phyloP scores from a whole-genome alignment of 495 filamentous ascomycete genomes.

The Alectoria sarmentosa region DNA sequence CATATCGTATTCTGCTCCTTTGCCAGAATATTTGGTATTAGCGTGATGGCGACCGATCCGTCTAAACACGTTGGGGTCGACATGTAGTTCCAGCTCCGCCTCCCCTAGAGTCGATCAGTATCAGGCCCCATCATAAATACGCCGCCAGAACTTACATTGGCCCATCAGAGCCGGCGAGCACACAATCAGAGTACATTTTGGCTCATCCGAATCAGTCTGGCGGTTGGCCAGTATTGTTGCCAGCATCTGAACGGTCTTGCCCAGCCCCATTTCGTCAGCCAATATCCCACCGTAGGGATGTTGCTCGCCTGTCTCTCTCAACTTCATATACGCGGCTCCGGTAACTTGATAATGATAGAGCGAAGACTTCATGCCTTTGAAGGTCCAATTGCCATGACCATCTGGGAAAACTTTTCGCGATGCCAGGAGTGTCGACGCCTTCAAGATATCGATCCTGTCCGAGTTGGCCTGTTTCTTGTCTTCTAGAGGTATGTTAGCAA shows the following conservation, averaged over 20 bases:
- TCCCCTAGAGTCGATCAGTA: constrained; percentile 19
- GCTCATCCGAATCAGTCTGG: constrained; percentile 21
- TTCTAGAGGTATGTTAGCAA: constrained; percentile 16
- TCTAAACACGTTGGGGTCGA: constrained; percentile 10
- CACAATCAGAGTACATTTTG: constrained; percentile 45
- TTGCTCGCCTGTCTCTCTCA: constrained; percentile 12
- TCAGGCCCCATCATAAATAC: too few relatives aligned
- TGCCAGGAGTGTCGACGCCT: not conserved
- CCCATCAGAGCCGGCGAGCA: constrained; percentile 36
- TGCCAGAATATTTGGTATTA: constrained; percentile 4
- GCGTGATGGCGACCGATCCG: constrained; percentile 24
- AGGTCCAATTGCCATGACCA: constrained; percentile 13
- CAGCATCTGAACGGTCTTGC: constrained; percentile 50
- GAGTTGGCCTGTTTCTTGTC: constrained; percentile 7
- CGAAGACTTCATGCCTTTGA: constrained; percentile 21
- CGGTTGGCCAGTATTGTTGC: constrained; percentile 46
- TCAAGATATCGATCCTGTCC: constrained; percentile 18
- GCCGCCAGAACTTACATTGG: constrained; percentile 32
- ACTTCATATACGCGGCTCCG: constrained; percentile 19
- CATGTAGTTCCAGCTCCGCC: constrained; percentile 30
- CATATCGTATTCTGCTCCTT: constrained; percentile 19
- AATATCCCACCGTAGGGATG: constrained; percentile 19
- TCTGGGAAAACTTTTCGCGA: not conserved
- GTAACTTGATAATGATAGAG: constrained; percentile 23
- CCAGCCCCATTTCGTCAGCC: constrained; percentile 55